Conservation (phyloP, 331 rosid genomes). For the Saraca asoca region DNA sequence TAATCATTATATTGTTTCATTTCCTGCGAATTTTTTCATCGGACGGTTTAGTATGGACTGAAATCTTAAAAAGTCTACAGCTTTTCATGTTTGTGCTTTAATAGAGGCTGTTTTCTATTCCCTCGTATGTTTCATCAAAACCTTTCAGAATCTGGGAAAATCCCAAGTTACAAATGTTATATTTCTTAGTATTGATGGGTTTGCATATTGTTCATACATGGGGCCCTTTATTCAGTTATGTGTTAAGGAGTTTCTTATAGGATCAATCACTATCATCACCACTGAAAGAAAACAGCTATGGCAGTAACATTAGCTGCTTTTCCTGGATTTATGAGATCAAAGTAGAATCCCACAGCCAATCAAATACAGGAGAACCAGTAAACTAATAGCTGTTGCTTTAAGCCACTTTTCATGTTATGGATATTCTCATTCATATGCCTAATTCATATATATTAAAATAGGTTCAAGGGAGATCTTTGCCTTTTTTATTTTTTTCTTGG, state of each 20-base stretch:
- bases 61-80: neutral
- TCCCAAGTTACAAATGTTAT: neutral
- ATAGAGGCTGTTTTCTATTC: neutral
- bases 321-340: conserved; percentile 7
- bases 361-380: neutral
- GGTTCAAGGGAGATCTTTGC: neutral
- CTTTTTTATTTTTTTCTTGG: neutral
- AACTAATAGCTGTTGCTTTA: conserved; percentile 14
- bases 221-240: neutral
- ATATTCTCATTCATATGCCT: conserved; percentile 37
- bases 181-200: neutral
- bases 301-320: conserved; percentile 4
- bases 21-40: neutral
- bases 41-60: neutral
- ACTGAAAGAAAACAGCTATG: neutral
- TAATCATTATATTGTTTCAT: neutral
- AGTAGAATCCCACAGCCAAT: neutral
- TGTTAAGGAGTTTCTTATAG: conserved; percentile 11
- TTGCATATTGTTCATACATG: neutral
- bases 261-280: neutral
- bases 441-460: conserved; percentile 9
- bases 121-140: neutral
- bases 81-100: neutral
- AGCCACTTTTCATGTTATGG: conserved; percentile 29
- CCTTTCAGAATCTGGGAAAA: neutral